Evolutionary conservation across 2,329 filamentous ascomycete species (phyloP), one percentile per base, ranked within the genome.

Genomic region (Ophiostoma sp.): DNA sequence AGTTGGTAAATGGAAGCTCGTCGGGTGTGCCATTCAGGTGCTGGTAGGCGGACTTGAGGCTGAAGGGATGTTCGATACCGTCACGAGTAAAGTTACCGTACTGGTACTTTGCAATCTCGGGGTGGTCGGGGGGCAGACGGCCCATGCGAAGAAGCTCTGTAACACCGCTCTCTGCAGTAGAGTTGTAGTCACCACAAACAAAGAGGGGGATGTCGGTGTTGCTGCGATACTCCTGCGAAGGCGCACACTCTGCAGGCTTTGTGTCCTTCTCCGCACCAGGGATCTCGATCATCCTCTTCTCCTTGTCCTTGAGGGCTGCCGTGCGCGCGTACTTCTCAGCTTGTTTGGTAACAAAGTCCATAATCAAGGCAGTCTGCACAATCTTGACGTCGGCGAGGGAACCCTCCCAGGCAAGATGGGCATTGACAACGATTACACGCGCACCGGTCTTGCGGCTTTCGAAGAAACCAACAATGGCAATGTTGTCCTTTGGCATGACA

Each of bases 401-500:
- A 1, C 92, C 92, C 74, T 99, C 93, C 95, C 95, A 99, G 75
- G 92, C 96, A 66, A 98, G 83, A 81, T 99, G 95, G 5, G 92
- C 91, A 76, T 98, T 98, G 73, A 92, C 92, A 47, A 98, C 88
- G 71, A 99, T 96, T 75, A 98, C 81, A 68, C 95, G 89, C 14
- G 92, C 89, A n/a, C 95, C 95, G 0, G 94, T 97, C 70, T 86
- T 81, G 49, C 94, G 87, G 75, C 96, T 97, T 78, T 99, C 95
- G 71, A 99, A 87, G 81, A 98, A 96, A 68, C 90, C 88, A 64
- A 97, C 87, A 64, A 97, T 89, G 16, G 91, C 95, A 77, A 99
- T 97, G 76, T 98, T 94, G 82, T 99, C 95, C 79, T 95, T 92
- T 70, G 94, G 93, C 95, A 97, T 98, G 70, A 99, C 90, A 41